Base-by-base conservation (phyloP, 2,329 filamentous ascomycete species). In the Fusarium camptoceras region DNA sequence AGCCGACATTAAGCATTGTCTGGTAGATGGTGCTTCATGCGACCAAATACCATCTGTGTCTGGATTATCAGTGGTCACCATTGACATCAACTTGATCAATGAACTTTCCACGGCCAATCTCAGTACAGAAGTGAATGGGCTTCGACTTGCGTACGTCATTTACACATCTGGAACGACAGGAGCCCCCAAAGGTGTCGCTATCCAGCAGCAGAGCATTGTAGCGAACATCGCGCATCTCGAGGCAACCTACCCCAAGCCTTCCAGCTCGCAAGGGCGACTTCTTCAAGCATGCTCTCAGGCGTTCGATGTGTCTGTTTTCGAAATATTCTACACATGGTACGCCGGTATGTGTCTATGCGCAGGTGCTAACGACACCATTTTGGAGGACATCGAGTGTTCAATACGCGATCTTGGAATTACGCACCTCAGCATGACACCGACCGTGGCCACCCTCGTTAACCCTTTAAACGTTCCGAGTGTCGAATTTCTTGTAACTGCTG, bases 291-390 rank as follows among this genome's bases (percentile, higher is more conserved):
- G 92, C 75, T 95, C 93, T 1, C 92, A 94, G 75, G 91, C 91
- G 0, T 97, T 97, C 75, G 93, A 97, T 75, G 90, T 97, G 3
- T 97, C 93, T 1, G 92, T 97, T 0, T 97, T 97, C 76, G 94
- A 97, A 75, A 94, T 97, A 16, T 95, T 97, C 77, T 97, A 93
- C 73, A 84, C 93, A 0, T 97, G 94, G 91, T 87, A 87, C 48
- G 85, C 86, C 34, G 93, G 93, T 6, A 93, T 95, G 83, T 92
- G 91, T 64, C 83, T 97, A 15, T 97, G 92, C 75, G 88, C 92
- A 3, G 91, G 89, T 0, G 87, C 84, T 1, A 94, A 94, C 71
- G 92, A 96, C 72, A 86, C 88, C 3, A 80, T 97, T 1, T 93
- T 95, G 73, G 84, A 84, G 41, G 89, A 97, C 72, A 82, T 97